Evolutionary conservation across 352 stramenopile species (phyloP).

Genomic region (Phytophthora hibernalis): DNA sequence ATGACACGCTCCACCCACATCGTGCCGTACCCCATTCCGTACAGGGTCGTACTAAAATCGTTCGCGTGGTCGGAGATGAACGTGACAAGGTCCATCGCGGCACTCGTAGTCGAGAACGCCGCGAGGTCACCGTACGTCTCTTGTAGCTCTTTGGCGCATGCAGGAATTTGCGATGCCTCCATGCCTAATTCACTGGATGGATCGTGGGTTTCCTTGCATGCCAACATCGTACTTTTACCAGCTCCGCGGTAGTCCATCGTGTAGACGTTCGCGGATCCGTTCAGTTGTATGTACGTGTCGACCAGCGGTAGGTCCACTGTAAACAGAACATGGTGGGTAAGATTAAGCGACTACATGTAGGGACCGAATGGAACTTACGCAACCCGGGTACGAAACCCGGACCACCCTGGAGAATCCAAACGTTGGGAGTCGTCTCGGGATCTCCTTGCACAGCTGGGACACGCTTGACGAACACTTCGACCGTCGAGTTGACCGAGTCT

Average conservation of each 20-base stretch:
- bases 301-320: constrained; percentile 43
- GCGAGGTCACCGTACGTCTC: constrained; percentile 43
- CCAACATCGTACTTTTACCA: constrained; percentile 31
- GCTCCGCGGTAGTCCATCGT: constrained; percentile 53
- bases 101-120: constrained; percentile 48
- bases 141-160: constrained; percentile 40
- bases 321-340: neutral
- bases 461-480: constrained; percentile 47
- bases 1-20: constrained; percentile 51
- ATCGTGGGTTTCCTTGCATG: neutral
- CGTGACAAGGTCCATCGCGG: constrained; percentile 32
- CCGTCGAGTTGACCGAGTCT: neutral
- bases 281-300: no score
- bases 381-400: constrained; percentile 20
- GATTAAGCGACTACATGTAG: no score
- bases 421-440: constrained; percentile 19
- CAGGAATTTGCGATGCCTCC: constrained; percentile 22
- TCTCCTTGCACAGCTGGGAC: constrained; percentile 17
- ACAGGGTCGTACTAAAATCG: constrained; percentile 31
- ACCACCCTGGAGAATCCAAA: constrained; percentile 52
- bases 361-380: constrained; percentile 27
- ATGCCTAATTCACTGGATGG: neutral
- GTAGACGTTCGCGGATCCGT: no score
- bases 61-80: constrained; percentile 31
- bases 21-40: constrained; percentile 50